Evolutionary conservation across 768 basidiomycete genomes (phyloP).

Genomic region (Pleurotus pulmonarius): DNA sequence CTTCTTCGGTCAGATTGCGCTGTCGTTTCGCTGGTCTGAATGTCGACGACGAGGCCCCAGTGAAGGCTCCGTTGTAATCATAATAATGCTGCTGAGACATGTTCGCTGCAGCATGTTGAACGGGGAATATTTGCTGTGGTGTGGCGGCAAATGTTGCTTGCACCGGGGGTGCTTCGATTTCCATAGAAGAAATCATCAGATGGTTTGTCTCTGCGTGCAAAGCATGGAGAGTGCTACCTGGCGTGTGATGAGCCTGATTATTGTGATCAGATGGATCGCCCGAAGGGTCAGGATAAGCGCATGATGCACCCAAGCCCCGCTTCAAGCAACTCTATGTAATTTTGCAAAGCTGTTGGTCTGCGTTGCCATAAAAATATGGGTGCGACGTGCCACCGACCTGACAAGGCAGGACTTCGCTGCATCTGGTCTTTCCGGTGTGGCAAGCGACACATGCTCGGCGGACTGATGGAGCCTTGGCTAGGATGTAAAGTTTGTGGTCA

Average conservation of each 20-base stretch:
- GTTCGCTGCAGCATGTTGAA: slow-evolving; percentile 38
- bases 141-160: slow-evolving; percentile 29
- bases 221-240: slow-evolving; percentile 3
- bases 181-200: slow-evolving; percentile 7
- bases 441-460: slow-evolving; percentile 78
- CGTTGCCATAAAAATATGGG: slow-evolving; percentile 1
- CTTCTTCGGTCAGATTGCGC: slow-evolving; percentile 77
- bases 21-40: slow-evolving; percentile 81
- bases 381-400: slow-evolving; percentile 43
- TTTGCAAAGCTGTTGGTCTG: slow-evolving; percentile 3
- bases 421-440: slow-evolving; percentile 80
- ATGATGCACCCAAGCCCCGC: slow-evolving; percentile 65
- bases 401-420: slow-evolving; percentile 79
- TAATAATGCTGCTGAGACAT: slow-evolving; percentile 69
- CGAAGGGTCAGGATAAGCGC: slow-evolving; percentile 73
- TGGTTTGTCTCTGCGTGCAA: slow-evolving; percentile 5
- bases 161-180: slow-evolving; percentile 26
- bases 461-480: slow-evolving; percentile 80
- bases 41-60: slow-evolving; percentile 65
- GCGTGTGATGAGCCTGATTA: slow-evolving; percentile 22
- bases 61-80: slow-evolving; percentile 69
- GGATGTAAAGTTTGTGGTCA: slow-evolving; percentile 11
- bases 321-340: slow-evolving; percentile 70
- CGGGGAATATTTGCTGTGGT: slow-evolving; percentile 46
- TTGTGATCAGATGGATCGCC: slow-evolving; percentile 40